A percentile compares a stretch with the other conserved stretches of the same genome.
Conservation (phyloP, 805 yeast genomes). For the Metschnikowia shivogae region DNA sequence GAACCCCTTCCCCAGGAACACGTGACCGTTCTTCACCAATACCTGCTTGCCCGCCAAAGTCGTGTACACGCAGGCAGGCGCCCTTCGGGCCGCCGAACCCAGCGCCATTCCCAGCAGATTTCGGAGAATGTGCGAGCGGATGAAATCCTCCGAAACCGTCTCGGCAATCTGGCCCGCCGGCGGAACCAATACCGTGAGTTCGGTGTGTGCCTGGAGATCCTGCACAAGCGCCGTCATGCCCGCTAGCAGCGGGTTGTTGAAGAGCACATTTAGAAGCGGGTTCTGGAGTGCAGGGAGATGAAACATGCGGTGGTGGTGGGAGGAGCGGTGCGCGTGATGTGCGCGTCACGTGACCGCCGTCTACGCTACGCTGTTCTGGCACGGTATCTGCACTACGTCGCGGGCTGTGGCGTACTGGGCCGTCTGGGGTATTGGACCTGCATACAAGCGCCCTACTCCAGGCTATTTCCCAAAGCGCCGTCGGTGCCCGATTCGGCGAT, state of each 20-base stretch:
- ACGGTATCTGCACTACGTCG: not conserved
- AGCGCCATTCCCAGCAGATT: conserved; percentile 20
- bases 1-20: conserved; percentile 60
- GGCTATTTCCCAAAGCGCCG: not conserved
- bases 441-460: too few species aligned
- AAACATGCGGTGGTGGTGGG: not conserved
- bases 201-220: conserved; percentile 45
- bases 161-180: conserved; percentile 46
- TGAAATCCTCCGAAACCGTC: conserved; percentile 52
- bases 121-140: conserved; percentile 57
- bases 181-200: conserved; percentile 64
- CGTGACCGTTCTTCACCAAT: conserved; percentile 48
- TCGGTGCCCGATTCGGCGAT: conserved; percentile 7
- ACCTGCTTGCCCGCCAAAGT: conserved; percentile 57
- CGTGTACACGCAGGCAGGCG: conserved; percentile 41
- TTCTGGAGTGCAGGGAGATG: conserved; percentile 55
- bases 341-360: not conserved
- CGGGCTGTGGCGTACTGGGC: too few species aligned
- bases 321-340: not conserved
- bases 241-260: conserved; percentile 51
- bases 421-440: too few species aligned
- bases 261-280: conserved; percentile 61
- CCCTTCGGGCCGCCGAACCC: conserved; percentile 25
- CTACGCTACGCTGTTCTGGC: too few species aligned
- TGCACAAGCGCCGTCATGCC: conserved; percentile 42